phyloP scores from a whole-genome alignment of 768 basidiomycete genomes.

The Tremella fuciformis region DNA sequence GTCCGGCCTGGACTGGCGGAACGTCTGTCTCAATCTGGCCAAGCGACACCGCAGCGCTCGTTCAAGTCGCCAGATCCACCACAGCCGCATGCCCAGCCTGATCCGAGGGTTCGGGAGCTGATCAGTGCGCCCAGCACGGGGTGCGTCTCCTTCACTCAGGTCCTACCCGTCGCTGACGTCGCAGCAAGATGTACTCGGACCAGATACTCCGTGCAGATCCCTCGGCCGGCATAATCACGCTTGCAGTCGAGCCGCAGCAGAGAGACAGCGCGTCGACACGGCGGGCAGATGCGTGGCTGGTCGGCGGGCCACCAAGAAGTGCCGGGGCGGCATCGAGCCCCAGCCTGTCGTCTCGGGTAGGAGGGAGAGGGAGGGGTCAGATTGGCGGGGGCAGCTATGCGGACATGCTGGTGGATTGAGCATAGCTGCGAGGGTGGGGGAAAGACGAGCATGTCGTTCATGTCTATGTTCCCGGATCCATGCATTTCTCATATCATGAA shows the following conservation, averaged over 20 bases:
- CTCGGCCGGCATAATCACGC: constrained; percentile 32
- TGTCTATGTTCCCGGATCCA: too few species aligned
- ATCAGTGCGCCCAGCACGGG: neutral
- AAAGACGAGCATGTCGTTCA: too few species aligned
- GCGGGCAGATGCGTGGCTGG: too few species aligned
- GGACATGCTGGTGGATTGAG: constrained; percentile 24
- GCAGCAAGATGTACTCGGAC: constrained; percentile 82
- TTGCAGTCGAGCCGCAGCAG: constrained; percentile 9
- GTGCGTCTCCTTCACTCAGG: neutral
- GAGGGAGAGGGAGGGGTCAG: constrained; percentile 21
- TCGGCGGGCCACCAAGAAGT: too few species aligned
- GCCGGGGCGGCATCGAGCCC: too few species aligned
- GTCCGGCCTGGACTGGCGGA: constrained; percentile 50
- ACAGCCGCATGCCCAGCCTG: neutral
- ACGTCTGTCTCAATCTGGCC: constrained; percentile 13
- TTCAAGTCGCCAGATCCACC: neutral
- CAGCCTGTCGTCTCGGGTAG: too few species aligned
- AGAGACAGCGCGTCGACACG: too few species aligned
- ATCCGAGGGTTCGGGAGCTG: neutral
- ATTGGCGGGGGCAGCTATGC: constrained; percentile 20
- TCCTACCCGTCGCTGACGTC: neutral
- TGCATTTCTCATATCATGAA: too few species aligned
- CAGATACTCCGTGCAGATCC: constrained; percentile 57
- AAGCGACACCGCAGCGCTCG: constrained; percentile 1
- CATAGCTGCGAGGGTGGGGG: too few species aligned